Conservation (phyloP, 2,329 filamentous ascomycete species). For the Thielaviopsis euricoi region DNA sequence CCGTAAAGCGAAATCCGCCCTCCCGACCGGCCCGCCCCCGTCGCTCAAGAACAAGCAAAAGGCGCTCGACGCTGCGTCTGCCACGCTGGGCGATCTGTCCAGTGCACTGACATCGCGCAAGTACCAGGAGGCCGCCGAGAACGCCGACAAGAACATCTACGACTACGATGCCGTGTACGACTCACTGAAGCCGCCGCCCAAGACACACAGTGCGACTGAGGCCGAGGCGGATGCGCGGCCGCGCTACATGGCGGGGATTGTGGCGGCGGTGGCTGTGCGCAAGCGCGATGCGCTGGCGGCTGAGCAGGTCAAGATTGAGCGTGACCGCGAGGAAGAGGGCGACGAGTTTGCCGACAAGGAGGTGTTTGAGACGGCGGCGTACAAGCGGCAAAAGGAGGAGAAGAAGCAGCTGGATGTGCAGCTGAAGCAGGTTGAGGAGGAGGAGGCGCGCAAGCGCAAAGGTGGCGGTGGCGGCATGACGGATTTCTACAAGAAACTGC, state of each 20-base stretch:
- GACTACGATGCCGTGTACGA: constrained; percentile 78
- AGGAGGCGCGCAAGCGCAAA: constrained; percentile 46
- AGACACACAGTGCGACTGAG: constrained; percentile 36
- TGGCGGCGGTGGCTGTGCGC: constrained; percentile 57
- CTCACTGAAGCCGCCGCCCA: constrained; percentile 50
- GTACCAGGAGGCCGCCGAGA: constrained; percentile 46
- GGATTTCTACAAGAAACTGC: constrained; percentile 59
- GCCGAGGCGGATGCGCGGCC: constrained; percentile 46
- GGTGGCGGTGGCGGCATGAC: constrained; percentile 47
- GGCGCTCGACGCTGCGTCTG: constrained; percentile 23
- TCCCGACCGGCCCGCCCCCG: neutral
- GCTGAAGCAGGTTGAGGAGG: constrained; percentile 49
- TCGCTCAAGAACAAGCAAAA: constrained; percentile 19
- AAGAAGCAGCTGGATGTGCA: constrained; percentile 53
- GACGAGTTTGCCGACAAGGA: constrained; percentile 72
- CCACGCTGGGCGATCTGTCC: constrained; percentile 48
- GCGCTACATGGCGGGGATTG: constrained; percentile 62
- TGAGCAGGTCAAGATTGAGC: constrained; percentile 63
- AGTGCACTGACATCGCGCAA: constrained; percentile 45
- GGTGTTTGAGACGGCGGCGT: constrained; percentile 71
- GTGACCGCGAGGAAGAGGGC: constrained; percentile 63
- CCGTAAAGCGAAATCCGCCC: constrained; percentile 15
- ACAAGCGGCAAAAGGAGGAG: constrained; percentile 67
- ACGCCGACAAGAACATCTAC: constrained; percentile 59
- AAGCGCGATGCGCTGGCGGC: constrained; percentile 66